Evolutionary conservation across 2,329 filamentous ascomycete genomes (phyloP).

Genomic region (Alternaria incomplexa): DNA sequence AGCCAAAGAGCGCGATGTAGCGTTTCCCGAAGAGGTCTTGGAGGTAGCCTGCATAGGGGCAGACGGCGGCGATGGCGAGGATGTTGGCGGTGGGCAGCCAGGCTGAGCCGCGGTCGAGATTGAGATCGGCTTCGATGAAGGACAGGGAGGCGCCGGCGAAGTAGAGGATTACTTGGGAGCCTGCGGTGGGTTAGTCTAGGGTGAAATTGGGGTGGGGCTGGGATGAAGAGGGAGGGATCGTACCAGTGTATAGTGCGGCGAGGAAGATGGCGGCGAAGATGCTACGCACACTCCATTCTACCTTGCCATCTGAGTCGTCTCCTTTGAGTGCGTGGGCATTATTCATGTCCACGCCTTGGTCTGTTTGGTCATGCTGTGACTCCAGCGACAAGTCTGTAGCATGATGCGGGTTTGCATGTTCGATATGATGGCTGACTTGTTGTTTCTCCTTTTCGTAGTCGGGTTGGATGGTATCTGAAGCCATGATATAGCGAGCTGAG

Average conservation of each 20-base stretch:
- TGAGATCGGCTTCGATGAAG: constrained; percentile 39
- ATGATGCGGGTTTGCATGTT: constrained; percentile 25
- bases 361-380: constrained; percentile 30
- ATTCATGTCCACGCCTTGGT: constrained; percentile 42
- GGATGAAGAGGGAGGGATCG: too few relatives aligned
- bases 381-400: constrained; percentile 28
- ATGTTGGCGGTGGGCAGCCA: constrained; percentile 46
- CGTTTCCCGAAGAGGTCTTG: constrained; percentile 46
- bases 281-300: constrained; percentile 43
- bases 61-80: constrained; percentile 43
- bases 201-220: background rate
- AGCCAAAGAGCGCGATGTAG: constrained; percentile 44
- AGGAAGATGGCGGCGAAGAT: constrained; percentile 47
- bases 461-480: background rate
- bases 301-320: constrained; percentile 50
- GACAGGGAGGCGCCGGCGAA: constrained; percentile 41
- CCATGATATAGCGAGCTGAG: background rate
- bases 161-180: constrained; percentile 45
- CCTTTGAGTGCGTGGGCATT: constrained; percentile 47
- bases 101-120: constrained; percentile 26
- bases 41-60: constrained; percentile 45
- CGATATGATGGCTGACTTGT: constrained; percentile 29
- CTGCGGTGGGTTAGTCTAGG: constrained; percentile 12
- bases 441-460: constrained; percentile 32
- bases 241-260: constrained; percentile 46